These are phyloP conservation scores for Schizophyllum amplum DNA, from an alignment of 1,284 basidiomycete species.

Conservation along the genomic window DNA sequence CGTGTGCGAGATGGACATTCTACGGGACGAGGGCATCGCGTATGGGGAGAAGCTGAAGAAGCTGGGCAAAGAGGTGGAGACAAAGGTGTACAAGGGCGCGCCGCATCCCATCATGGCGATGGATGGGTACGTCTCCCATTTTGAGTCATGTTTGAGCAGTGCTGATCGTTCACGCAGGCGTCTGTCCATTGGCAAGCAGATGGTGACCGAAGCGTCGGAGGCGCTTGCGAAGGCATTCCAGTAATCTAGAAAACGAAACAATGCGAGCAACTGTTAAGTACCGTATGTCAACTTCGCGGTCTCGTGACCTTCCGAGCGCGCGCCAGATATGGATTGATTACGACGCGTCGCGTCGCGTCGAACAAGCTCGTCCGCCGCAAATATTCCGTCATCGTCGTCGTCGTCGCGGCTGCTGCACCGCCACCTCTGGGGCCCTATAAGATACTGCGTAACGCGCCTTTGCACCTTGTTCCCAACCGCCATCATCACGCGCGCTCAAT, in stretches of 20 bases:
- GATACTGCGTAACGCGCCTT: neutral
- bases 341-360: neutral
- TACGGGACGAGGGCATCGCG: slow-evolving; percentile 57
- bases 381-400: too few species aligned
- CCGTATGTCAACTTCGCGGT: neutral
- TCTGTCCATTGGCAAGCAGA: slow-evolving; percentile 38
- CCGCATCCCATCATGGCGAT: slow-evolving; percentile 67
- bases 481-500: neutral
- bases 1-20: slow-evolving; percentile 59
- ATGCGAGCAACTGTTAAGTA: neutral
- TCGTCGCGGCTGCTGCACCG: neutral
- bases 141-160: slow-evolving; percentile 4
- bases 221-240: slow-evolving; percentile 38
- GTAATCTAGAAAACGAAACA: neutral
- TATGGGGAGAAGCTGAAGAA: slow-evolving; percentile 54
- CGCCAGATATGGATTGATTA: neutral
- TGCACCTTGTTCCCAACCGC: neutral
- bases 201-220: slow-evolving; percentile 46
- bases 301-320: neutral
- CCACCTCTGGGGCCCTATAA: neutral
- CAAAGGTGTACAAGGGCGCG: slow-evolving; percentile 48
- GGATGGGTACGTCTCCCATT: slow-evolving; percentile 34
- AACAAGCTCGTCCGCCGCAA: neutral
- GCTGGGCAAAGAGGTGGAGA: slow-evolving; percentile 46
- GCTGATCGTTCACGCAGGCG: slow-evolving; percentile 25